phyloP scores from a whole-genome alignment of 1,284 basidiomycete genomes.

The Cryptococcus hybrid region DNA sequence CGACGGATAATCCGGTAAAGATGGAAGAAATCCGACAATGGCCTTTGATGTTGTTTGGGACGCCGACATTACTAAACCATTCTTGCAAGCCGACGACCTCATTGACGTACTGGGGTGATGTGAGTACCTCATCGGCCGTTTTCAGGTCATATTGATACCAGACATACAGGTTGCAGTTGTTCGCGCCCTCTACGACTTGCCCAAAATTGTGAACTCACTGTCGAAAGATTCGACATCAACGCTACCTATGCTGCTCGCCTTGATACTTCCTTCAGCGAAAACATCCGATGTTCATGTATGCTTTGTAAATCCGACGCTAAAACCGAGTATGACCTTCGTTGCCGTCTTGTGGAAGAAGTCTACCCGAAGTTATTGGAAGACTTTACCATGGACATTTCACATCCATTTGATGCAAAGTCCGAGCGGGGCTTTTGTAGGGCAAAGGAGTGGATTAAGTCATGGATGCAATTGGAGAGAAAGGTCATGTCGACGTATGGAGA shows the following conservation, averaged over 20 bases:
- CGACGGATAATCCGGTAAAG: neutral
- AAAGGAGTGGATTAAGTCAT: neutral
- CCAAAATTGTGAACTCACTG: conserved; percentile 2
- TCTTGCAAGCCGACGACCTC: neutral
- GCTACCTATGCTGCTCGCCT: neutral
- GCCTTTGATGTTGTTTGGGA: neutral
- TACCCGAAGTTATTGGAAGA: neutral
- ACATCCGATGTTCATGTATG: conserved; percentile 5
- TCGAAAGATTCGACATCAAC: neutral
- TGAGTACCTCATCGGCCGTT: neutral
- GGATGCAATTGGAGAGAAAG: conserved; percentile 1
- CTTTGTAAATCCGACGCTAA: conserved; percentile 2
- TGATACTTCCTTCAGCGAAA: neutral
- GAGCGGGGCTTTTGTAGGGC: neutral
- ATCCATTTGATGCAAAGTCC: neutral
- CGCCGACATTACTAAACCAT: neutral
- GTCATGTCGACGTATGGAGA: neutral
- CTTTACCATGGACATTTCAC: neutral
- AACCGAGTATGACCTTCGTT: neutral
- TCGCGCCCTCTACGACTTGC: conserved; percentile 5
- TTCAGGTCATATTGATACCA: neutral
- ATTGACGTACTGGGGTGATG: neutral
- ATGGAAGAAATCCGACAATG: neutral
- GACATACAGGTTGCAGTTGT: neutral
- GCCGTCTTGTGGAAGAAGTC: neutral